A percentile compares a stretch with the other conserved stretches of the same genome.
phyloP scores from a whole-genome alignment of 257 asterid species.

The Paulownia fortunei region DNA sequence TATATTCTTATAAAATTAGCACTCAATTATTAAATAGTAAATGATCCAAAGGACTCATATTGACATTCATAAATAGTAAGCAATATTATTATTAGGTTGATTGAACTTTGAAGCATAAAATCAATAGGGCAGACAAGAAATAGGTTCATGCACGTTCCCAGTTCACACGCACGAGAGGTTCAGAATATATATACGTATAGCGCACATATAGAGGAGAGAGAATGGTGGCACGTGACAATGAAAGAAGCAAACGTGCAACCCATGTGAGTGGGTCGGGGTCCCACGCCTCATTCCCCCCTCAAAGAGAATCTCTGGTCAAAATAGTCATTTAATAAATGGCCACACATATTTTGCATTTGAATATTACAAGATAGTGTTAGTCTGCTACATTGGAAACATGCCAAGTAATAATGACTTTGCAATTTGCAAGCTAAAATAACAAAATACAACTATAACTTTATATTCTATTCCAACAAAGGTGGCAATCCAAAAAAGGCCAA shows the following conservation, averaged over 20 bases:
- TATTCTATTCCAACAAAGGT: too few relatives aligned
- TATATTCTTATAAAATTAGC: too few relatives aligned
- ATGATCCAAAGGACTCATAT: too few relatives aligned
- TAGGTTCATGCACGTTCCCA: slow-evolving; percentile 44
- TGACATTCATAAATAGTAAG: too few relatives aligned
- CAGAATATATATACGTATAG: neutral
- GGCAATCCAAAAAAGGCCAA: neutral
- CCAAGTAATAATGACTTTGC: slow-evolving; percentile 41
- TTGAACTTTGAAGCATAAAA: neutral
- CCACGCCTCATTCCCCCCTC: slow-evolving; percentile 58
- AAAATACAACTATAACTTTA: too few relatives aligned
- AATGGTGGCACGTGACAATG: slow-evolving; percentile 61
- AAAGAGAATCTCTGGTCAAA: slow-evolving; percentile 30
- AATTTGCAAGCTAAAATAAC: slow-evolving; percentile 33
- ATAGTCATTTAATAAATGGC: slow-evolving; percentile 28
- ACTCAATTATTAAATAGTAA: neutral
- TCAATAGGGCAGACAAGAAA: slow-evolving; percentile 15
- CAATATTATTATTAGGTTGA: neutral
- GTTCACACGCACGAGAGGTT: slow-evolving; percentile 34
- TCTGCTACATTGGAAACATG: slow-evolving; percentile 34
- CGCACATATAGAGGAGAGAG: slow-evolving; percentile 28
- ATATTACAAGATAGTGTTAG: neutral
- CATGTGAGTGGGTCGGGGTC: slow-evolving; percentile 70
- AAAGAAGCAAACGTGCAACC: slow-evolving; percentile 58
- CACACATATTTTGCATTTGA: neutral